Evolutionary conservation across 2,329 filamentous ascomycete species (phyloP).

Genomic region (Trichothecium roseum): DNA sequence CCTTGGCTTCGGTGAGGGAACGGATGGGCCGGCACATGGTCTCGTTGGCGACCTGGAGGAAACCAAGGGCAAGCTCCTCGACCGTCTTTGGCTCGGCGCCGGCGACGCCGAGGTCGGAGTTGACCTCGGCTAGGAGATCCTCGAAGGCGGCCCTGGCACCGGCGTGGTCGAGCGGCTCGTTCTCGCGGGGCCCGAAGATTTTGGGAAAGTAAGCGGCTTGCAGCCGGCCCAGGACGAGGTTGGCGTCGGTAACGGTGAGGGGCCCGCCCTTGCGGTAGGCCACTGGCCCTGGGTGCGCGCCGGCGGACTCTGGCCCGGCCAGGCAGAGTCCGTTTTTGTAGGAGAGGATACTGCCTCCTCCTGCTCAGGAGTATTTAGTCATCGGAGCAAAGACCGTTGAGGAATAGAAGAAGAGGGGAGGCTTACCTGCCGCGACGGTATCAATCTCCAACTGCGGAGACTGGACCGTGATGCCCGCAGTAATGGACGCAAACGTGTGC

Average conservation of each 20-base stretch:
- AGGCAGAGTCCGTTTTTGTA: slow-evolving; percentile 71
- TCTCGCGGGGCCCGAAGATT: slow-evolving; percentile 85
- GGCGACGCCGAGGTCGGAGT: slow-evolving; percentile 40
- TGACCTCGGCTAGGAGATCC: slow-evolving; percentile 67
- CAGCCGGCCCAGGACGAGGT: slow-evolving; percentile 72
- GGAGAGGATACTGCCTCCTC: slow-evolving; percentile 5
- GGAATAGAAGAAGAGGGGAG: slow-evolving; percentile 74
- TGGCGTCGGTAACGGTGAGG: slow-evolving; percentile 83
- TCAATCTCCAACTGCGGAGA: slow-evolving; percentile 90
- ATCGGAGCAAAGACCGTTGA: too few species aligned
- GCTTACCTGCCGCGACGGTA: slow-evolving; percentile 74
- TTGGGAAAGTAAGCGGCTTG: slow-evolving; percentile 88
- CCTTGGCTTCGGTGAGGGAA: slow-evolving; percentile 82
- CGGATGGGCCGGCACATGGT: slow-evolving; percentile 85
- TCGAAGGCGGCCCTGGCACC: slow-evolving; percentile 67
- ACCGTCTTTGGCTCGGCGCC: slow-evolving; percentile 28
- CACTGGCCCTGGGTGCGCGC: slow-evolving; percentile 79
- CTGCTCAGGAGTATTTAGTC: not conserved
- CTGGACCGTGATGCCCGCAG: slow-evolving; percentile 87
- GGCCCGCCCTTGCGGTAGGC: slow-evolving; percentile 87
- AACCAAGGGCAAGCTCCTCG: slow-evolving; percentile 82
- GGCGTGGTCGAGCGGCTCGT: slow-evolving; percentile 66
- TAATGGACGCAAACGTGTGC: slow-evolving; percentile 89
- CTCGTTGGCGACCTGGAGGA: slow-evolving; percentile 86
- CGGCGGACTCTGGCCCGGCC: slow-evolving; percentile 80